Evolutionary conservation across 768 basidiomycete genomes (phyloP), one percentile per base, ranked within the genome.

Genomic region (Kwoniella dejecticola): DNA sequence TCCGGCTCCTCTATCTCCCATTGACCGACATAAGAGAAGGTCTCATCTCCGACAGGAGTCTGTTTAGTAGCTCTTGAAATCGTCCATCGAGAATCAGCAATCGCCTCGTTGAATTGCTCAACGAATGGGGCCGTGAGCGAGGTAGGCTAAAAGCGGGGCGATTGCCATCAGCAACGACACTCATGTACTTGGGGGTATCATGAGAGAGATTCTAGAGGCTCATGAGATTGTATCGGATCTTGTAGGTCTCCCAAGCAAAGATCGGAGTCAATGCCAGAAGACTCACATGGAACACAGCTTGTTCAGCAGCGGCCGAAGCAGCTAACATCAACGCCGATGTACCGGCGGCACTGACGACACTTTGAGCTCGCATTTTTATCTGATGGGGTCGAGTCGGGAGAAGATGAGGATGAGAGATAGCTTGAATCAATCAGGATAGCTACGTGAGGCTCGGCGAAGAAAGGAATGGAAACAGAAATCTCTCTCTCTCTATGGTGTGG

Each of bases 21-120:
- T 77, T 91, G 86, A 75, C 96, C 96, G 77, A 97, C 93, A 79
- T 97, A 96, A 76, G 89, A 90, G 83, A 93, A 96, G 38, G 88
- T 97, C 84, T 99, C 96, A 67, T 89, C 87, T 66, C 92, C 91
- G 57, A 91, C 90, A 50, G 91, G 88, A 13, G 92, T 95, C 86
- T 95, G 93, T 85, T 98, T 98, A 69, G 93, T 97, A 7, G 96
- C 96, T 78, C 92, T 88, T 4, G 94, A 97, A 36, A 94, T 88
- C 52, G 90, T 92, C 95, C 96, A 99, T 58, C 94, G 89, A 24
- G 77, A 78, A 65, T 88, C 83, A 12, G 87, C 75, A 88, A 92
- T 95, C 81, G 90, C 88, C 49, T 88, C 86, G 17, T 88, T 89
- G 84, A 98, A 99, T 80, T 99, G 96, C 80, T 99, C 96, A 67